Percentiles rank a stretch among this genome's conserved stretches.
Evolutionary conservation across 2,329 filamentous ascomycete species (phyloP).

Genomic region (Myriosclerotinia duriaeana): DNA sequence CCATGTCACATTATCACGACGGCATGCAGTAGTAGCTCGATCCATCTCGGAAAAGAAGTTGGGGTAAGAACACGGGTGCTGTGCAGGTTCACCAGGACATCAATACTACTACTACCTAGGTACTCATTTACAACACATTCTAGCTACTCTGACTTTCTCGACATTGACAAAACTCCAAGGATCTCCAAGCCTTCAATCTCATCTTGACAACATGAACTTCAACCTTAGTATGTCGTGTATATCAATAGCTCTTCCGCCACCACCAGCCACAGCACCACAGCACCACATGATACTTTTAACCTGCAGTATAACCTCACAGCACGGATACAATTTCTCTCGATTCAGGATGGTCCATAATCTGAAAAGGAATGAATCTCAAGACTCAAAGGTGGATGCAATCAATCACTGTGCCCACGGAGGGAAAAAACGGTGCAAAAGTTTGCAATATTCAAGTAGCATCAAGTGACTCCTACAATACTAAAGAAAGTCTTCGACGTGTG

Average conservation of each 20-base stretch:
- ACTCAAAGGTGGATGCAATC: conserved; percentile 1
- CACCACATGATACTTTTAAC: neutral
- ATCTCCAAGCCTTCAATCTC: neutral
- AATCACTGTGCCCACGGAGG: neutral
- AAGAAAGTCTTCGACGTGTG: neutral
- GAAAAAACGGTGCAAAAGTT: conserved; percentile 6
- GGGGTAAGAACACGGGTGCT: conserved; percentile 2
- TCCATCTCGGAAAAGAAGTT: neutral
- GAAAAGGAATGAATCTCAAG: neutral
- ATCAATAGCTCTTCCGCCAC: neutral
- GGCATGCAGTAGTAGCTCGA: conserved; percentile 5
- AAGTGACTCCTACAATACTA: neutral
- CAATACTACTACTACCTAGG: neutral
- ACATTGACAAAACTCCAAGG: neutral
- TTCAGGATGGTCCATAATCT: neutral
- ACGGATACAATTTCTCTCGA: neutral
- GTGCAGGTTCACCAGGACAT: neutral
- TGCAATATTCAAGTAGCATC: neutral
- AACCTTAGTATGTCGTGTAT: neutral
- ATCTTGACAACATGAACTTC: neutral
- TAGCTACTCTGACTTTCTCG: neutral
- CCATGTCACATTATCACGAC: conserved; percentile 18
- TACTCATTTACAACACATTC: neutral
- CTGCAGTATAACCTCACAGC: neutral
- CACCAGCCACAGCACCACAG: conserved; percentile 7